phyloP scores from a whole-genome alignment of 2,329 filamentous ascomycete species.

The Monilinia laxa region DNA sequence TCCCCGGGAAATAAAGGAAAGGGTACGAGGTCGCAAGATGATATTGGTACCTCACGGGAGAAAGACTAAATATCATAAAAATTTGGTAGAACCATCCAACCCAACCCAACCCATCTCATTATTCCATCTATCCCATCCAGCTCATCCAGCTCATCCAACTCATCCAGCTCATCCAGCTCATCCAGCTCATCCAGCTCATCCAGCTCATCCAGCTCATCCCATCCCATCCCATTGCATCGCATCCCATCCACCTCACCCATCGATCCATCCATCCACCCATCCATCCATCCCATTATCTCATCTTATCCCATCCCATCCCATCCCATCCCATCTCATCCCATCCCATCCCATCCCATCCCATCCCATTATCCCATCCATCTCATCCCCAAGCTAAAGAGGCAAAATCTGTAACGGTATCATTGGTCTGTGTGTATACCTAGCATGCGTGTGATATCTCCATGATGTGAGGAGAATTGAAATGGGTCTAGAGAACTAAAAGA shows the following conservation, averaged over 20 bases:
- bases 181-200: not conserved
- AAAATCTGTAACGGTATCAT: conserved; percentile 7
- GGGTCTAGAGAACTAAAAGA: conserved; percentile 19
- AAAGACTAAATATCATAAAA: not conserved
- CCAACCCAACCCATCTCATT: too few species aligned
- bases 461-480: conserved; percentile 22
- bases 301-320: not conserved
- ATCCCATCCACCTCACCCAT: not conserved
- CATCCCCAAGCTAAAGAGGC: not conserved
- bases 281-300: not conserved
- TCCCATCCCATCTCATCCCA: not conserved
- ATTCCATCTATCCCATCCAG: too few species aligned
- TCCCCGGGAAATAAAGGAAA: not conserved
- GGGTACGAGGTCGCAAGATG: not conserved
- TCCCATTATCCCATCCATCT: not conserved
- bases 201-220: too few species aligned
- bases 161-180: not conserved
- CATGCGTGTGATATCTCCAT: not conserved
- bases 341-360: not conserved
- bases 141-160: too few species aligned
- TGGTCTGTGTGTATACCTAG: conserved; percentile 18
- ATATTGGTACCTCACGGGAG: conserved; percentile 1
- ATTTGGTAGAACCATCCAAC: not conserved
- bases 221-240: not conserved
- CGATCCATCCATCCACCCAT: too few species aligned